Evolutionary conservation across 495 filamentous ascomycete genomes (phyloP).

Genomic region (Penicillium macrosclerotiorum): DNA sequence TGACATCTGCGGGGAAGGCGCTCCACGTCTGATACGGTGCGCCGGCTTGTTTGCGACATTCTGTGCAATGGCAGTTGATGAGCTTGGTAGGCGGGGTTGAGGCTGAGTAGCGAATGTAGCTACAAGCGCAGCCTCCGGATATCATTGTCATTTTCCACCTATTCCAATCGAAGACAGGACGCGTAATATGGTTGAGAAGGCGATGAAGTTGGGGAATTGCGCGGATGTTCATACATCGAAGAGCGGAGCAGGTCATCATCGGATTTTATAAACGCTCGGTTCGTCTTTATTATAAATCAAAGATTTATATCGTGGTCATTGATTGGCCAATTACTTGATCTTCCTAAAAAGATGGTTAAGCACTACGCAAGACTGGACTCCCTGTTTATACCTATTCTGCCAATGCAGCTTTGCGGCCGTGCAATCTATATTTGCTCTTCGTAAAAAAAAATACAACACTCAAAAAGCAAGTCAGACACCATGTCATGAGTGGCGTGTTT

Average conservation of each 20-base stretch:
- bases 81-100: slow-evolving; percentile 11
- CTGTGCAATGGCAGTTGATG: slow-evolving; percentile 30
- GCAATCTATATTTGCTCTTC: too few relatives aligned
- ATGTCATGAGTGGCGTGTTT: too few relatives aligned
- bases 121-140: slow-evolving; percentile 30
- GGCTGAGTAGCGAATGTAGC: slow-evolving; percentile 22
- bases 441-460: too few relatives aligned
- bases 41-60: slow-evolving; percentile 30
- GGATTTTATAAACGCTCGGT: neutral
- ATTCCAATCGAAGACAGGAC: neutral
- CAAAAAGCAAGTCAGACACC: too few relatives aligned
- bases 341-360: too few relatives aligned
- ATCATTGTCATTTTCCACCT: slow-evolving; percentile 3
- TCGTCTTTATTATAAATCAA: slow-evolving; percentile 2
- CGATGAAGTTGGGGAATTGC: neutral
- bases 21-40: slow-evolving; percentile 29
- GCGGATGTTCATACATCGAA: neutral
- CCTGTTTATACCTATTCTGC: too few relatives aligned
- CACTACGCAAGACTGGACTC: too few relatives aligned
- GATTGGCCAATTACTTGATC: too few relatives aligned
- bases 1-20: slow-evolving; percentile 14
- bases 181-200: neutral
- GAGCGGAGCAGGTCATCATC: too few relatives aligned
- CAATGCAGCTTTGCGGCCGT: too few relatives aligned
- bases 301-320: too few relatives aligned